Evolutionary conservation across 106 monocot species (phyloP).

Genomic region (Apostasia shenzhenica): DNA sequence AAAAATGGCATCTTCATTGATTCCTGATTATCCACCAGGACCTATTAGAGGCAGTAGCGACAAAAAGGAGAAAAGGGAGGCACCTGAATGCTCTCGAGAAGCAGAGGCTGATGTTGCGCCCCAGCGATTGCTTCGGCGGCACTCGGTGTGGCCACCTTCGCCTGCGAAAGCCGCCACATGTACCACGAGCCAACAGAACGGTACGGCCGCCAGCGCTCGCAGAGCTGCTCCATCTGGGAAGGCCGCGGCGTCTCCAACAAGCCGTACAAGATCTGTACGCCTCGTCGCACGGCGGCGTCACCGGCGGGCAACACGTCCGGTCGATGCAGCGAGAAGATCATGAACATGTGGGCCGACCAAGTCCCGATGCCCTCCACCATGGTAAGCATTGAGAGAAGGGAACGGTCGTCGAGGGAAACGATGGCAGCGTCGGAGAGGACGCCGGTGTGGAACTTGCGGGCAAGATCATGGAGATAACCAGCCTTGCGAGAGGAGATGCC

Average conservation of each 20-base stretch:
- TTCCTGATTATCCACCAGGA: too few species aligned
- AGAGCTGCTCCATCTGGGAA: conserved; percentile 55
- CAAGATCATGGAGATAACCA: conserved; percentile 60
- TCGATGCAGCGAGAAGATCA: conserved; percentile 54
- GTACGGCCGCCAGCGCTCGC: conserved; percentile 55
- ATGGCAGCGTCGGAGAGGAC: conserved; percentile 46
- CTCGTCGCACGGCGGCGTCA: conserved; percentile 52
- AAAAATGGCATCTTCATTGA: too few species aligned
- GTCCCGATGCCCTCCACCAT: conserved; percentile 69
- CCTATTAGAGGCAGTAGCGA: too few species aligned
- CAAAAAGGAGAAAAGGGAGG: not conserved
- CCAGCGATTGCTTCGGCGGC: not conserved
- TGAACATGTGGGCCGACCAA: conserved; percentile 73
- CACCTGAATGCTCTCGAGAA: conserved; percentile 4
- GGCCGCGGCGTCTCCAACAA: conserved; percentile 39
- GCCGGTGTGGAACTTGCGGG: conserved; percentile 46
- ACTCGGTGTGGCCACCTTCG: not conserved
- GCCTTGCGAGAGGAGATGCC: conserved; percentile 61
- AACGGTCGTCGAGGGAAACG: conserved; percentile 41
- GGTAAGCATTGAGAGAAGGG: conserved; percentile 46
- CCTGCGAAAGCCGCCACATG: conserved; percentile 54
- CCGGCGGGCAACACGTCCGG: conserved; percentile 58
- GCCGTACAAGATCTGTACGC: conserved; percentile 52
- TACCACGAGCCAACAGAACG: conserved; percentile 64
- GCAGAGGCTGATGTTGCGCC: conserved; percentile 1